phyloP scores from a whole-genome alignment of 2,329 filamentous ascomycete species.

The Ophiostoma angusticollis region DNA sequence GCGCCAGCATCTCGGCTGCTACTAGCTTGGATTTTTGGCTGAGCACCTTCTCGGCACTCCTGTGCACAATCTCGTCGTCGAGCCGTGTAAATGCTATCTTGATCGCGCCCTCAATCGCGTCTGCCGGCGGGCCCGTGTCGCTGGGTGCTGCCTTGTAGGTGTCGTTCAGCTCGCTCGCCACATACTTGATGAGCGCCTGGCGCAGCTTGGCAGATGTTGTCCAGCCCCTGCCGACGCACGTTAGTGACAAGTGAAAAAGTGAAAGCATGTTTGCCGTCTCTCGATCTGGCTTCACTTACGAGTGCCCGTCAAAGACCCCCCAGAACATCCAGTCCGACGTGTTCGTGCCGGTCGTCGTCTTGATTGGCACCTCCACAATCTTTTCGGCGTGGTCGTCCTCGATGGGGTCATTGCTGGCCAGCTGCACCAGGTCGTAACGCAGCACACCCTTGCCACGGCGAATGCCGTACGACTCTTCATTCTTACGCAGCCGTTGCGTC shows the following conservation, averaged over 20 bases:
- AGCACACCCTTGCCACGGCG: constrained; percentile 83
- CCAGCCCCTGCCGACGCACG: constrained; percentile 56
- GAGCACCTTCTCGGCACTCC: constrained; percentile 81
- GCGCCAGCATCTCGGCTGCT: constrained; percentile 81
- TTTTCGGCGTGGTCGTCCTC: constrained; percentile 98
- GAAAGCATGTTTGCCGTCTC: too few relatives aligned
- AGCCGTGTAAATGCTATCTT: constrained; percentile 81
- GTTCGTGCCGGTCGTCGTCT: constrained; percentile 26
- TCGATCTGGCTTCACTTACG: constrained; percentile 45
- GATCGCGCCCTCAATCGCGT: constrained; percentile 80
- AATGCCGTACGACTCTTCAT: constrained; percentile 85
- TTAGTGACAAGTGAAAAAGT: constrained; percentile 8
- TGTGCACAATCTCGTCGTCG: constrained; percentile 88
- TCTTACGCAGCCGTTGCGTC: constrained; percentile 73
- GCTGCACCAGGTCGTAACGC: constrained; percentile 86
- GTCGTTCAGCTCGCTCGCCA: constrained; percentile 80
- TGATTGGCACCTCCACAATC: constrained; percentile 77
- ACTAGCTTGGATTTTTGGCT: constrained; percentile 81
- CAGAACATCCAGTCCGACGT: constrained; percentile 98
- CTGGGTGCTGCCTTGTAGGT: constrained; percentile 67
- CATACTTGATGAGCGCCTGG: constrained; percentile 81
- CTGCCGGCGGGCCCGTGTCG: constrained; percentile 51
- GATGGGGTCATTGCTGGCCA: constrained; percentile 93
- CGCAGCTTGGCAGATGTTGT: constrained; percentile 93
- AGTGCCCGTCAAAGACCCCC: constrained; percentile 96